Base-by-base conservation (phyloP, 176 grass and related monocot species). In the Saccharum officinarum region DNA sequence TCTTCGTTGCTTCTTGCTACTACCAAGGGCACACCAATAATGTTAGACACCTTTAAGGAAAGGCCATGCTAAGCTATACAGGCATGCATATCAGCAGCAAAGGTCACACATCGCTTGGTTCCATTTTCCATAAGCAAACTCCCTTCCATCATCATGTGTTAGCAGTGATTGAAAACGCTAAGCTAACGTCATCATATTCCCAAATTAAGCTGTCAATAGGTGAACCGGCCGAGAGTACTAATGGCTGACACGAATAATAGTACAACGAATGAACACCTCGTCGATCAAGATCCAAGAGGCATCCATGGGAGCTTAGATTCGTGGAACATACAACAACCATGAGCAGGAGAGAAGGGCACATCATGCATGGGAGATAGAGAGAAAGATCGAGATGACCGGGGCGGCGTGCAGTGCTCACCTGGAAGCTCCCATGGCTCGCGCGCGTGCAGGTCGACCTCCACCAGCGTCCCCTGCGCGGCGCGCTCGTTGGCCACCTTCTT, bases 371-470 rank as follows among this genome's bases (percentile, higher is more conserved):
- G 42, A 45, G 42, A 47, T 4, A 14, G 47, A 52, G 16, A 50
- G 14, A 50, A 50, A 50, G 1, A 37, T 36, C 12, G 45, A 46
- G 45, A 46, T 14, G 45, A 46, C 12, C 12, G 12, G 45, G 45
- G 45, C 44, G 2, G 44, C 44, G 44, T 44, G 44, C 11, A 4
- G 14, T 49, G 30, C 38, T 67, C 40, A 98, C 96, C 96, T 68
- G 96, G 96, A 71, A 98, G 89, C 81, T 98, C 96, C 96, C 96
- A 98, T 63, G 96, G 96, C 31, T 98, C 96, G 20, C 88, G 86
- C 6, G 88, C 78, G 85, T 98, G 96, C 70, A 98, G 89, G 86
- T 95, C 91, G n/a, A 98, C 96, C 60, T 98, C 91, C 16, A 98
- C 93, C 34, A 98, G 87, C 25, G 93, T 98, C 23, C 89, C 93